Evolutionary conservation across 257 asterid genomes (phyloP).

Genomic region (Scutellaria baicalensis): DNA sequence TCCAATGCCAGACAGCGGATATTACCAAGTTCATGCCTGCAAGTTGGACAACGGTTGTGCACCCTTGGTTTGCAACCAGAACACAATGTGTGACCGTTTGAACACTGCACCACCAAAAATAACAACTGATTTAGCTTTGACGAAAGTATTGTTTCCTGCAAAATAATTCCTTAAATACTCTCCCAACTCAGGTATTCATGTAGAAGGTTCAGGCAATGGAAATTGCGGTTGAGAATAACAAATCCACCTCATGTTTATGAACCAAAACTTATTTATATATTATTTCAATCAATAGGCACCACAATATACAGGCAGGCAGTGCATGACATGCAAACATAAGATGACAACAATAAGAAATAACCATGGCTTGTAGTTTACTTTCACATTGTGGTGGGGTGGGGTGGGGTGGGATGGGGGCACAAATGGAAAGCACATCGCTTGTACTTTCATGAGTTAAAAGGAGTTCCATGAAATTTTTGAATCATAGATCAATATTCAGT

Average conservation of each 20-base stretch:
- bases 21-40: conserved; percentile 42
- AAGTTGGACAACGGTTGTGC: conserved; percentile 40
- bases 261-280: neutral
- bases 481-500: neutral
- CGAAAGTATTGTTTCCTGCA: neutral
- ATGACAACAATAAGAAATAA: neutral
- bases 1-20: conserved; percentile 41
- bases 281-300: neutral
- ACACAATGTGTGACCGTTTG: conserved; percentile 41
- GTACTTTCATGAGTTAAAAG: neutral
- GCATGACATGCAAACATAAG: neutral
- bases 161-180: neutral
- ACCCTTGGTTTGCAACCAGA: conserved; percentile 44
- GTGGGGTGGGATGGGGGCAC: neutral
- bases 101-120: conserved; percentile 21
- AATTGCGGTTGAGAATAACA: neutral
- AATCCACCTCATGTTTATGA: neutral
- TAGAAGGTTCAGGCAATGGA: neutral
- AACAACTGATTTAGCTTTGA: neutral
- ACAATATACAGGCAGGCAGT: neutral
- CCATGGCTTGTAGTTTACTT: neutral
- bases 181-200: neutral
- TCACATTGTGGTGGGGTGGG: neutral
- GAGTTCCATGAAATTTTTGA: neutral
- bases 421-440: neutral